Evolutionary conservation across 1,284 basidiomycete species (phyloP).

Genomic region (Malassezia restricta): DNA sequence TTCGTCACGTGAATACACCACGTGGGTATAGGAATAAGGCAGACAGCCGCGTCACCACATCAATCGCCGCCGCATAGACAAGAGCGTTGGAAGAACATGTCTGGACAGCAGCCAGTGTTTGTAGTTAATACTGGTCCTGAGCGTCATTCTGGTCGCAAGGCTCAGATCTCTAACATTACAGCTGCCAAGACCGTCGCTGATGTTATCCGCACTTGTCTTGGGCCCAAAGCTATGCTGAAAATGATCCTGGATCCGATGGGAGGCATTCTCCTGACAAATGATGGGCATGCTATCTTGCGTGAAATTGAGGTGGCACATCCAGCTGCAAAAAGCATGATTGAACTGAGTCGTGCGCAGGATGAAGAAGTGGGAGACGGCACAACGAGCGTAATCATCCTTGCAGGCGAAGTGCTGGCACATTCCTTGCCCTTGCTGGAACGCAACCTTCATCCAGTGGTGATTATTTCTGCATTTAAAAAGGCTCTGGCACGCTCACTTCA

Average conservation of each 20-base stretch:
- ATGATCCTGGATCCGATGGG: conserved; percentile 74
- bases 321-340: conserved; percentile 98
- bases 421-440: conserved; percentile 82
- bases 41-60: no score
- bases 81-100: conserved; percentile 17
- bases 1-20: no score
- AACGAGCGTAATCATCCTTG: conserved; percentile 91
- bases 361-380: conserved; percentile 98
- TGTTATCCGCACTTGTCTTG: conserved; percentile 94
- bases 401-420: conserved; percentile 96
- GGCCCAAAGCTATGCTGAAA: conserved; percentile 96
- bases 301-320: conserved; percentile 98
- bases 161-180: conserved; percentile 91
- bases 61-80: no score
- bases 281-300: conserved; percentile 90
- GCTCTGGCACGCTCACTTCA: conserved; percentile 80
- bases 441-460: conserved; percentile 95
- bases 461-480: conserved; percentile 94
- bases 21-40: no score
- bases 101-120: conserved; percentile 44
- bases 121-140: conserved; percentile 67
- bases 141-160: conserved; percentile 83
- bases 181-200: conserved; percentile 98
- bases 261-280: conserved; percentile 61
- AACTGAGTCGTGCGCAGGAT: conserved; percentile 89